Conservation (phyloP, 2,329 filamentous ascomycete species). For the Bimuria novae-zelandiae region DNA sequence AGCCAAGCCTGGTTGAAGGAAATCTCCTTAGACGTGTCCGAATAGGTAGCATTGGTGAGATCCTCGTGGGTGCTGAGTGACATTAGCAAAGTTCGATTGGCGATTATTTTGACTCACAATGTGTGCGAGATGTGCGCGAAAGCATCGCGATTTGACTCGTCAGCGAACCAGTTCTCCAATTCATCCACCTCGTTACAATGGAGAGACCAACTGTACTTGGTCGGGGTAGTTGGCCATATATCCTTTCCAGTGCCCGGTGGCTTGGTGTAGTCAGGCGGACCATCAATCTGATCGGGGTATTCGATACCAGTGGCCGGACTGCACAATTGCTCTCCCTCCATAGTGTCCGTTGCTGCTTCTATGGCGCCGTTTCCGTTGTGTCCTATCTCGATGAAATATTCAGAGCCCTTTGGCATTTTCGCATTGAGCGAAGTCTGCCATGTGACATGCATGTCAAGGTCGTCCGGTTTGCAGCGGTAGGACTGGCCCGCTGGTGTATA, state of each 20-base stretch:
- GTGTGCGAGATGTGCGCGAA: constrained; percentile 67
- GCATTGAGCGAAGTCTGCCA: constrained; percentile 39
- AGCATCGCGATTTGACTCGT: constrained; percentile 54
- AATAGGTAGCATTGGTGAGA: constrained; percentile 64
- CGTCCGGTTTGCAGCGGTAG: constrained; percentile 53
- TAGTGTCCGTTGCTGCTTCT: constrained; percentile 37
- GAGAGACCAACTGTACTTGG: constrained; percentile 55
- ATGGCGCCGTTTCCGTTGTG: constrained; percentile 48
- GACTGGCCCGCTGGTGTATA: constrained; percentile 51
- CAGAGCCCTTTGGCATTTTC: constrained; percentile 40
- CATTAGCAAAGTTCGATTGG: constrained; percentile 6
- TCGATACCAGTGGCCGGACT: constrained; percentile 43
- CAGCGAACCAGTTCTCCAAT: constrained; percentile 60
- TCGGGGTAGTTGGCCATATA: constrained; percentile 48
- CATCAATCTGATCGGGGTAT: constrained; percentile 47
- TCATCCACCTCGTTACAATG: constrained; percentile 57
- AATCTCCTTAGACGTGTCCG: constrained; percentile 62
- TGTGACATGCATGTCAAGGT: constrained; percentile 34
- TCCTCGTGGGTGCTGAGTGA: constrained; percentile 55
- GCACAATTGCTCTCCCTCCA: constrained; percentile 29
- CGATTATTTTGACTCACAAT: constrained; percentile 45
- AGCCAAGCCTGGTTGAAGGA: constrained; percentile 65
- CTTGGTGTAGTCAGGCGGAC: constrained; percentile 54
- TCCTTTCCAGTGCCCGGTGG: constrained; percentile 44
- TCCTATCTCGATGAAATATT: constrained; percentile 44